A percentile compares a stretch with the other conserved stretches of the same genome.
These are phyloP conservation scores for Whalleya microplaca DNA, from an alignment of 2,329 filamentous ascomycete genomes.

Conservation along the genomic window DNA sequence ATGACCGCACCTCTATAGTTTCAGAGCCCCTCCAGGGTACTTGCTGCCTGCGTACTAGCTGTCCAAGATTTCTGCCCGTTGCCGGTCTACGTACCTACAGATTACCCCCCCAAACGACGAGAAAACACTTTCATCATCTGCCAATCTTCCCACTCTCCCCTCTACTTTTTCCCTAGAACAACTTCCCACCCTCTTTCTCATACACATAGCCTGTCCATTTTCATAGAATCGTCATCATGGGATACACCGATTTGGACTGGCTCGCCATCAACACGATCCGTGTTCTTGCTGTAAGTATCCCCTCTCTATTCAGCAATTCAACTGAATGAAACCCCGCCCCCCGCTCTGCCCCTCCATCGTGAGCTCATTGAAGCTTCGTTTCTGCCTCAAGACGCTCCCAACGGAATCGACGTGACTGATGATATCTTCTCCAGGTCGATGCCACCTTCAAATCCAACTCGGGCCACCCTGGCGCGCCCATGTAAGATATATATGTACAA, in stretches of 20 bases:
- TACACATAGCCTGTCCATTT: conserved; percentile 22
- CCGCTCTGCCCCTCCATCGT: conserved; percentile 41
- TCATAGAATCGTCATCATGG: conserved; percentile 66
- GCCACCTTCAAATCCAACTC: conserved; percentile 95
- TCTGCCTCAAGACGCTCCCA: conserved; percentile 17
- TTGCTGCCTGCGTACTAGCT: too few species aligned
- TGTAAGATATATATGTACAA: conserved; percentile 57
- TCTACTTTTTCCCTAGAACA: conserved; percentile 16
- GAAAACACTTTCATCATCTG: conserved; percentile 25
- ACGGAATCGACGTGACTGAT: conserved; percentile 23
- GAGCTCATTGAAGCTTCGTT: conserved; percentile 26
- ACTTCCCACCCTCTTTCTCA: conserved; percentile 22
- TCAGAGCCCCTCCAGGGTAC: not conserved
- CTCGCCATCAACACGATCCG: conserved; percentile 98
- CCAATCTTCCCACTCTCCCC: conserved; percentile 29
- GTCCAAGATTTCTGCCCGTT: not conserved
- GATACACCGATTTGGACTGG: conserved; percentile 84
- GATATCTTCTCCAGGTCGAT: conserved; percentile 73
- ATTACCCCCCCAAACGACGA: too few species aligned
- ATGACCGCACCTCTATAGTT: not conserved
- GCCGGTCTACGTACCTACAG: not conserved
- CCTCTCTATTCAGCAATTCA: conserved; percentile 11
- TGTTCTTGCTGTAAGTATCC: conserved; percentile 78
- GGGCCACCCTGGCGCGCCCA: conserved; percentile 97
- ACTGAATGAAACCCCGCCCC: conserved; percentile 27